Evolutionary conservation across 1,284 basidiomycete genomes (phyloP), one percentile per base, ranked within the genome.

Genomic region (Kalmanozyma brasiliensis): DNA sequence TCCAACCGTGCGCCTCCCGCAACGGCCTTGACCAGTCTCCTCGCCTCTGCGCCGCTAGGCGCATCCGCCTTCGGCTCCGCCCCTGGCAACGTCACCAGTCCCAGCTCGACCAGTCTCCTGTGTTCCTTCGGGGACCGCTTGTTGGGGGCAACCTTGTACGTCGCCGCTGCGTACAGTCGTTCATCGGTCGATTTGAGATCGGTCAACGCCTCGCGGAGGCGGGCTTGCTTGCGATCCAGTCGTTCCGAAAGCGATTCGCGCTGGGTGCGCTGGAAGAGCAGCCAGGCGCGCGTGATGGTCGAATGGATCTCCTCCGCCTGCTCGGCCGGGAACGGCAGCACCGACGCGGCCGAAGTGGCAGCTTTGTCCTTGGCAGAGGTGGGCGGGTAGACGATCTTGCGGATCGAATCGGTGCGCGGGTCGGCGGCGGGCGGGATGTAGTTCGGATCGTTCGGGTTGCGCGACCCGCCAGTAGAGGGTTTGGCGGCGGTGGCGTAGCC

Each of bases 241-340:
- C 73, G 63, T 10, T 43, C 51, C 2, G 52, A 43, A 19, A 72
- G 63, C 19, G 43, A 51, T 42, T 90, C 88, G 43, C 93, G 87
- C 55, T 88, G 75, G 75, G 91, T 88, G 32, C 93, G 87, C 74
- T 89, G 87, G 84, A 91, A 89, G 19, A 98, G 86, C 52, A 90
- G 84, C 91, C 91, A 98, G 4, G 94, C 94, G 34, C 94, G 89
- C 70, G 91, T 91, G 66, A 98, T 93, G 8, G 94, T 98, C 74
- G 93, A 89, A 84, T 98, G 93, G 0, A 92, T 92, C 83, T 97
- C 93, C 20, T 66, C 64, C 19, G 73, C 70, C 0, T 52, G 71
- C 10, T 49, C 52, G 22, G 26, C 26, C 7, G 66, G 71, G 20
- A 61, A 65, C 9, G 66, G 66, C 4, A 74, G 49, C 5, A 74